Percentiles rank a stretch among this genome's conserved stretches.
Conservation (phyloP, 177 flowering plant genomes). For the Vitis hybrid region DNA sequence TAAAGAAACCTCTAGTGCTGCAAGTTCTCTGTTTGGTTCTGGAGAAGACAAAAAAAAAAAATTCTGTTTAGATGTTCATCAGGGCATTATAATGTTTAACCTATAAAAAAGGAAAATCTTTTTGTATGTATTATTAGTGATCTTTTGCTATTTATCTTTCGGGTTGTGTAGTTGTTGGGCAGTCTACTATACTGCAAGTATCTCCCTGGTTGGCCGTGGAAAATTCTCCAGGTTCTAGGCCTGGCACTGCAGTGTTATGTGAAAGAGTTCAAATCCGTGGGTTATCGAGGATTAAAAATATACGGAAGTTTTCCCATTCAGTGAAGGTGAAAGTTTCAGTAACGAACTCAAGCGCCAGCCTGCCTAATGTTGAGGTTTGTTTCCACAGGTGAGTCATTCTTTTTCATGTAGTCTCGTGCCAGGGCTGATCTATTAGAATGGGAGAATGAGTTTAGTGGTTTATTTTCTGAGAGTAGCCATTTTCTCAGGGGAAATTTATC, state of each 20-base stretch:
- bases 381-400: constrained; percentile 72
- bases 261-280: constrained; percentile 71
- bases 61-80: too few relatives aligned
- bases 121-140: background rate
- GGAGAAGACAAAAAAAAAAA: too few relatives aligned
- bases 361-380: constrained; percentile 57
- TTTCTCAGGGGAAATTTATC: too few relatives aligned
- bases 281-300: constrained; percentile 52
- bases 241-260: constrained; percentile 42
- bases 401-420: too few relatives aligned
- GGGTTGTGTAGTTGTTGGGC: constrained; percentile 48
- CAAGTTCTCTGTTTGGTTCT: too few relatives aligned
- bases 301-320: constrained; percentile 62
- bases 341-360: constrained; percentile 27
- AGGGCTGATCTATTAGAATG: background rate
- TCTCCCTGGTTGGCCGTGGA: constrained; percentile 45
- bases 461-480: background rate
- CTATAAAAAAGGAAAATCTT: too few relatives aligned
- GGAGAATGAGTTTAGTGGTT: background rate
- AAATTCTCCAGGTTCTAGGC: constrained; percentile 64
- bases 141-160: background rate
- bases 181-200: constrained; percentile 38
- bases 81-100: too few relatives aligned
- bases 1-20: background rate
- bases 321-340: constrained; percentile 50